Percentiles rank a stretch among this genome's conserved stretches.
These are phyloP conservation scores for Scleroderma citrinum DNA, from an alignment of 768 basidiomycete genomes.

Conservation along the genomic window DNA sequence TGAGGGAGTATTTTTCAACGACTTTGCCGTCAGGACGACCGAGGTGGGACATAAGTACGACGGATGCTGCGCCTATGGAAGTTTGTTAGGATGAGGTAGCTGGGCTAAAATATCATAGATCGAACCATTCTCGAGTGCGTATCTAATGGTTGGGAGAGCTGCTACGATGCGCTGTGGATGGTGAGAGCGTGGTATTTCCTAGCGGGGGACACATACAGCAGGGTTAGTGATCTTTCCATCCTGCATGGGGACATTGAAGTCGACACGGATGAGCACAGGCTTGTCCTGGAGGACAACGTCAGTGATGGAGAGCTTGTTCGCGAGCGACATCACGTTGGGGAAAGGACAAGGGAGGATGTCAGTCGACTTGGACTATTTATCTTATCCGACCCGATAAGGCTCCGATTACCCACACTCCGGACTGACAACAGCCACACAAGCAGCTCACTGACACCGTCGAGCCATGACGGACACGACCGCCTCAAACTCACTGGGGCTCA, in stretches of 20 bases:
- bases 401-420: no score
- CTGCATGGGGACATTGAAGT: constrained; percentile 92
- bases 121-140: constrained; percentile 73
- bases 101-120: not conserved
- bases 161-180: constrained; percentile 84
- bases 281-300: constrained; percentile 82
- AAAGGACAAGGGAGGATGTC: constrained; percentile 12
- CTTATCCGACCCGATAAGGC: no score
- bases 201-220: constrained; percentile 55
- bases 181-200: not conserved
- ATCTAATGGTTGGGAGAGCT: constrained; percentile 91
- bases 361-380: constrained; percentile 9
- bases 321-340: constrained; percentile 68
- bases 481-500: constrained; percentile 66
- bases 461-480: constrained; percentile 37
- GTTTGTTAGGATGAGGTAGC: not conserved
- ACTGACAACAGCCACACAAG: no score
- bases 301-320: constrained; percentile 84
- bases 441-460: not conserved
- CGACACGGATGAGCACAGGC: constrained; percentile 90
- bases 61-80: constrained; percentile 41
- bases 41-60: constrained; percentile 96
- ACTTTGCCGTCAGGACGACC: no score
- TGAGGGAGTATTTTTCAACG: constrained; percentile 84
- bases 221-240: constrained; percentile 37